Evolutionary conservation across 2,329 filamentous ascomycete species (phyloP).

Genomic region (Rhynchosporium agropyri): DNA sequence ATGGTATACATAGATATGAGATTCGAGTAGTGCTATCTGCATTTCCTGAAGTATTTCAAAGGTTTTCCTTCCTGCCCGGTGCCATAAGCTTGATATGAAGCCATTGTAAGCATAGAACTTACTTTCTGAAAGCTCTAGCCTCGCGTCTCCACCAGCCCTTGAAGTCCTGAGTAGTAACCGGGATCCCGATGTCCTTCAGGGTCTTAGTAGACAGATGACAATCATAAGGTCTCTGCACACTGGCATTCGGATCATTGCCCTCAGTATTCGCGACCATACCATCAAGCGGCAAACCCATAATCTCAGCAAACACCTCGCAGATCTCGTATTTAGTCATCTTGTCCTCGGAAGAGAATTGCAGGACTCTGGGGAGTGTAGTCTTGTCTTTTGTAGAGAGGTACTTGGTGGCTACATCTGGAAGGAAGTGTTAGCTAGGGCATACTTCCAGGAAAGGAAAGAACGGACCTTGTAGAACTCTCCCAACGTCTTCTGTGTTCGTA

Average conservation of each 20-base stretch:
- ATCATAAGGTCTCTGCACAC: constrained; percentile 81
- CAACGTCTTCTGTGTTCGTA: constrained; percentile 87
- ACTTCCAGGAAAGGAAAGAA: constrained; percentile 25
- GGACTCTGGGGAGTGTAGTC: constrained; percentile 62
- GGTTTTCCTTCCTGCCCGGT: not conserved
- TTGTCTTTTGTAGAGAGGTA: constrained; percentile 59
- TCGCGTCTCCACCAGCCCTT: constrained; percentile 77
- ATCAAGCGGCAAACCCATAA: constrained; percentile 73
- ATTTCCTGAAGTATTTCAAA: too few species aligned
- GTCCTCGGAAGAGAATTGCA: constrained; percentile 89
- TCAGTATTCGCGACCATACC: constrained; percentile 70
- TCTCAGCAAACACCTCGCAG: constrained; percentile 74
- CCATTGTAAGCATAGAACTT: not conserved
- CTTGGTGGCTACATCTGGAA: constrained; percentile 67
- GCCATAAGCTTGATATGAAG: not conserved
- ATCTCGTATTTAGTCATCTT: constrained; percentile 90
- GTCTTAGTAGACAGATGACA: constrained; percentile 80
- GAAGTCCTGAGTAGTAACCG: constrained; percentile 75
- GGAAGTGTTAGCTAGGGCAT: constrained; percentile 16
- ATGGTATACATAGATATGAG: too few species aligned
- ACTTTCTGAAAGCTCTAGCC: constrained; percentile 55
- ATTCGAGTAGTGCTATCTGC: too few species aligned
- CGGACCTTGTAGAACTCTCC: constrained; percentile 70
- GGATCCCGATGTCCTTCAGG: constrained; percentile 72
- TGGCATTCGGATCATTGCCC: constrained; percentile 70